Conservation (phyloP, 208 protist genomes). For the Tritrichomonas musculus region DNA sequence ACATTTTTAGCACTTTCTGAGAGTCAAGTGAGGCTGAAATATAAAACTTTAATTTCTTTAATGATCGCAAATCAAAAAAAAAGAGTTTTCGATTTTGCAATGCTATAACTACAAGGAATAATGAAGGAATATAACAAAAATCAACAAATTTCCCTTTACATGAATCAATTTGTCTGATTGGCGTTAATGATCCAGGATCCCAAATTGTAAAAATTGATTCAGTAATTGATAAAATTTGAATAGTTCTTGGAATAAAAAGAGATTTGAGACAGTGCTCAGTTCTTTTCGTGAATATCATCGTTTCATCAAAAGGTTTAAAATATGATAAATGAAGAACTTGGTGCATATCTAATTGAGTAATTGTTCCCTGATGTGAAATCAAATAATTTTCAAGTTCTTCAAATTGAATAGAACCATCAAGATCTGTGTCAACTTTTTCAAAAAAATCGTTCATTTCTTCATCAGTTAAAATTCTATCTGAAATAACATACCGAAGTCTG, state of each 20-base stretch:
- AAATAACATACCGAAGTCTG: background rate
- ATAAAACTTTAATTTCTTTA: background rate
- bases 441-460: background rate
- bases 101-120: background rate
- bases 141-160: background rate
- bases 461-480: background rate
- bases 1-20: background rate
- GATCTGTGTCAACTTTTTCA: background rate
- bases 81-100: background rate
- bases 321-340: background rate
- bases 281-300: background rate
- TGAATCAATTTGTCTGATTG: background rate
- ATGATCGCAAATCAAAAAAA: background rate
- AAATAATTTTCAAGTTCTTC: background rate
- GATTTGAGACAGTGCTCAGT: background rate
- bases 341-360: background rate
- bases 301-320: background rate
- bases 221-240: background rate
- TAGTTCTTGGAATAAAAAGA: background rate
- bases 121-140: background rate
- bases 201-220: background rate
- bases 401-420: background rate
- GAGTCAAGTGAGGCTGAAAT: conserved; percentile 10
- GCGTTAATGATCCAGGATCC: background rate
- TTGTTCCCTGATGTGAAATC: background rate